These are phyloP conservation scores for Fusarium nelsonii DNA, from an alignment of 2,329 filamentous ascomycete species.

Conservation along the genomic window DNA sequence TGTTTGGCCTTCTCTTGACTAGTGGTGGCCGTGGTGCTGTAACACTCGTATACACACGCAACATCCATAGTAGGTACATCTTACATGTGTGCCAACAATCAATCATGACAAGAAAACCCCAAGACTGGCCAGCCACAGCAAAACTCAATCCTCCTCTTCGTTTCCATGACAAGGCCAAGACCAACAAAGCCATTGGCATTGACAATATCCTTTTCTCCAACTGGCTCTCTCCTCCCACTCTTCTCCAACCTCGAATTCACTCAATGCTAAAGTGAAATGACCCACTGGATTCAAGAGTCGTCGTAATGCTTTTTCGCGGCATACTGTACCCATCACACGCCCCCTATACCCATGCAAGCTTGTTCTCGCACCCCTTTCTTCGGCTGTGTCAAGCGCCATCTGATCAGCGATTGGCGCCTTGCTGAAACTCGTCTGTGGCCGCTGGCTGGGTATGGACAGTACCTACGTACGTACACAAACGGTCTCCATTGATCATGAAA, in stretches of 20 bases:
- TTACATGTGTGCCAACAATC: slow-evolving; percentile 15
- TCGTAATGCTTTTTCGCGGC: slow-evolving; percentile 36
- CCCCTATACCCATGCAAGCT: background rate
- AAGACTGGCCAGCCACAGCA: slow-evolving; percentile 36
- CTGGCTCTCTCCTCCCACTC: slow-evolving; percentile 18
- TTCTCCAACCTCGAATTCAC: slow-evolving; percentile 21
- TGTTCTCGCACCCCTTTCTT: slow-evolving; percentile 18
- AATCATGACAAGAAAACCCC: background rate
- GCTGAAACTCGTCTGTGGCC: slow-evolving; percentile 33
- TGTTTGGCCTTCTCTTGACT: slow-evolving; percentile 2
- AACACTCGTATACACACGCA: slow-evolving; percentile 14
- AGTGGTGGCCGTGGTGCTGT: slow-evolving; percentile 23
- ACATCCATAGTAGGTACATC: background rate
- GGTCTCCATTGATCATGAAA: background rate
- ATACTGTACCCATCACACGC: slow-evolving; percentile 6
- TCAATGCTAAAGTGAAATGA: slow-evolving; percentile 19
- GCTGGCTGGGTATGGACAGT: background rate
- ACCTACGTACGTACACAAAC: background rate
- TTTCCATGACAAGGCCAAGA: slow-evolving; percentile 19
- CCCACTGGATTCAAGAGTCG: slow-evolving; percentile 33
- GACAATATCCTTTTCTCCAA: slow-evolving; percentile 2
- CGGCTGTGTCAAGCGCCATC: slow-evolving; percentile 20
- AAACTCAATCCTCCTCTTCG: background rate
- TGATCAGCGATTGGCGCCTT: slow-evolving; percentile 39
- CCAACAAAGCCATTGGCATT: slow-evolving; percentile 18